Conservation (phyloP, 805 yeast species). For the Saturnispora gosingensis region DNA sequence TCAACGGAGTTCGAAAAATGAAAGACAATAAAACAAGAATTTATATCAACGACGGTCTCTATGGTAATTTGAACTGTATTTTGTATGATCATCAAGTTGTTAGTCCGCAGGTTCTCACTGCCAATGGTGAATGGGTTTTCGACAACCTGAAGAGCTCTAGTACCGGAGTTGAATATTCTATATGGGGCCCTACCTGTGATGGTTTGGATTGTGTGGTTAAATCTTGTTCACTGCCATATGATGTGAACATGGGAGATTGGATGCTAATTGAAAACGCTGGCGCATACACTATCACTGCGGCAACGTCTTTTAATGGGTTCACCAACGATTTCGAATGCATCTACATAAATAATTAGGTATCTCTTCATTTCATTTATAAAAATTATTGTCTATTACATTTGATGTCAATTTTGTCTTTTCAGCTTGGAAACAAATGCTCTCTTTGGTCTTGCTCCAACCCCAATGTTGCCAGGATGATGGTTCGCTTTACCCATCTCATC, state of each 20-base stretch:
- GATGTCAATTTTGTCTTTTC: background rate
- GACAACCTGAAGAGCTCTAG: conserved; percentile 8
- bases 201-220: conserved; percentile 78
- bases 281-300: conserved; percentile 87
- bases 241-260: conserved; percentile 86
- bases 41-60: conserved; percentile 90
- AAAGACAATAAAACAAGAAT: conserved; percentile 48
- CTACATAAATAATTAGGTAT: conserved; percentile 38
- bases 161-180: conserved; percentile 36
- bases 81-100: conserved; percentile 87
- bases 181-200: conserved; percentile 99
- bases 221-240: conserved; percentile 42
- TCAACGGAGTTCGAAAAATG: conserved; percentile 67
- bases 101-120: conserved; percentile 53
- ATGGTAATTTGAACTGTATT: conserved; percentile 92
- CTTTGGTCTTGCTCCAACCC: conserved; percentile 2
- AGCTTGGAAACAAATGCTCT: background rate
- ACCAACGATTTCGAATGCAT: conserved; percentile 47
- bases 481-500: background rate
- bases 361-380: background rate
- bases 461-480: background rate
- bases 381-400: background rate
- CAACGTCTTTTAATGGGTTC: conserved; percentile 91
- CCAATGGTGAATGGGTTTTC: conserved; percentile 30
- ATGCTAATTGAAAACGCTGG: conserved; percentile 74